Percentiles rank a stretch among this genome's conserved stretches.
Conservation (phyloP, 179 eudicot species). For the Beta macrorhiza region DNA sequence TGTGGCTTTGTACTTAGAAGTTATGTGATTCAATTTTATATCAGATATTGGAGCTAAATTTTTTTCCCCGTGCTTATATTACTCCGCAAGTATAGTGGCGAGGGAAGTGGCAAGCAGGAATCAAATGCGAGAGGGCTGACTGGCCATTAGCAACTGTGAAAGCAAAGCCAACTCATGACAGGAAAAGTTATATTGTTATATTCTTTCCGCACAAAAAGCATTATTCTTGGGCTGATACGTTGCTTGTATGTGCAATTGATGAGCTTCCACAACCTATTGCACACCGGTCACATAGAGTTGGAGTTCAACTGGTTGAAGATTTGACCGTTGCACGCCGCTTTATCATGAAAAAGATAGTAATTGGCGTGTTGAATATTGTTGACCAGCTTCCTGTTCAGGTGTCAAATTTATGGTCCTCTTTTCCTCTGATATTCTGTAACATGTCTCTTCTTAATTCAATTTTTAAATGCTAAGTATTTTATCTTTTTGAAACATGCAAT, state of each 20-base stretch:
- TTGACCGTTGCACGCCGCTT: constrained; percentile 80
- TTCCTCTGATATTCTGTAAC: not conserved
- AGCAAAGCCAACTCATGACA: constrained; percentile 90
- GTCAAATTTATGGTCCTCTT: constrained; percentile 1
- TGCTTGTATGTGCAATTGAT: constrained; percentile 74
- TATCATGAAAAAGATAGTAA: constrained; percentile 76
- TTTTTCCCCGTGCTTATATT: constrained; percentile 23
- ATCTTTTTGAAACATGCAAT: not conserved
- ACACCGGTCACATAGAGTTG: constrained; percentile 70
- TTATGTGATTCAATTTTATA: constrained; percentile 13
- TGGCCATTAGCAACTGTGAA: constrained; percentile 87
- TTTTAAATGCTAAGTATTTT: not conserved
- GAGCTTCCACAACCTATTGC: constrained; percentile 87
- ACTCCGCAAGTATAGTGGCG: constrained; percentile 69
- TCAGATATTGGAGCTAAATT: constrained; percentile 22
- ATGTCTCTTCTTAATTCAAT: not conserved
- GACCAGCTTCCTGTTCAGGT: constrained; percentile 83
- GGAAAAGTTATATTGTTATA: constrained; percentile 83
- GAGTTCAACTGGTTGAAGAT: constrained; percentile 76
- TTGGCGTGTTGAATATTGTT: constrained; percentile 71
- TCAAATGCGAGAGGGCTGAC: constrained; percentile 85
- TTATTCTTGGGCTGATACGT: constrained; percentile 92
- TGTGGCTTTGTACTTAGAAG: not conserved
- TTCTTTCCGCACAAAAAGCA: constrained; percentile 78
- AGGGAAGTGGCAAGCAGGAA: constrained; percentile 98